phyloP scores from a whole-genome alignment of 1,139 yeast species.

The Suhomyces guaymorum region DNA sequence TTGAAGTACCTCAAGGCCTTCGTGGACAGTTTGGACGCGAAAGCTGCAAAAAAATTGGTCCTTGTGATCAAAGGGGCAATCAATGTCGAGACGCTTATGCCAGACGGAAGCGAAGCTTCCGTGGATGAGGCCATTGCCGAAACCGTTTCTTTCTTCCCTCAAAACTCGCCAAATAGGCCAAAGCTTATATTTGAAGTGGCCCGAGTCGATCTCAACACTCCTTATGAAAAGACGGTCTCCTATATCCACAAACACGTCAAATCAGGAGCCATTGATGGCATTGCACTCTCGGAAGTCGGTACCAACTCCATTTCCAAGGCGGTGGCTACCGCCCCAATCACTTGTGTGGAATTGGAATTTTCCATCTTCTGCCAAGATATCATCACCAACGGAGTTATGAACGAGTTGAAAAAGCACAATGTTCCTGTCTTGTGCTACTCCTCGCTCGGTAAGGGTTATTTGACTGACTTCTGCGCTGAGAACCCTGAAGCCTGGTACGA shows the following conservation, averaged over 20 bases:
- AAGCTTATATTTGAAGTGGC: constrained; percentile 67
- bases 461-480: constrained; percentile 59
- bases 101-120: too few species aligned
- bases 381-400: constrained; percentile 59
- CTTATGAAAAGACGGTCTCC: constrained; percentile 51
- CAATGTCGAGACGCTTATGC: too few species aligned
- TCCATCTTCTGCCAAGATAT: constrained; percentile 66
- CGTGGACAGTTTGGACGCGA: too few species aligned
- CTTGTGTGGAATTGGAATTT: constrained; percentile 73
- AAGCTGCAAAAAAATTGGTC: too few species aligned
- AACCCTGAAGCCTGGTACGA: constrained; percentile 31
- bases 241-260: constrained; percentile 54
- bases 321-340: constrained; percentile 47
- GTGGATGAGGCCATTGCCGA: too few species aligned
- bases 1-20: too few species aligned
- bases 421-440: constrained; percentile 77
- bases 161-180: too few species aligned
- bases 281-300: constrained; percentile 71
- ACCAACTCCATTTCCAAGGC: constrained; percentile 62
- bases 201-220: constrained; percentile 56
- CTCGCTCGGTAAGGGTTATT: constrained; percentile 77
- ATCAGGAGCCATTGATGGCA: constrained; percentile 60
- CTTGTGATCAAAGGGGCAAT: too few species aligned
- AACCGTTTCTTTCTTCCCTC: too few species aligned
- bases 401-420: constrained; percentile 45